A percentile compares a stretch with the other conserved stretches of the same genome.
These are phyloP conservation scores for Talaromyces sp. DNA, from an alignment of 2,329 filamentous ascomycete species.

Conservation along the genomic window DNA sequence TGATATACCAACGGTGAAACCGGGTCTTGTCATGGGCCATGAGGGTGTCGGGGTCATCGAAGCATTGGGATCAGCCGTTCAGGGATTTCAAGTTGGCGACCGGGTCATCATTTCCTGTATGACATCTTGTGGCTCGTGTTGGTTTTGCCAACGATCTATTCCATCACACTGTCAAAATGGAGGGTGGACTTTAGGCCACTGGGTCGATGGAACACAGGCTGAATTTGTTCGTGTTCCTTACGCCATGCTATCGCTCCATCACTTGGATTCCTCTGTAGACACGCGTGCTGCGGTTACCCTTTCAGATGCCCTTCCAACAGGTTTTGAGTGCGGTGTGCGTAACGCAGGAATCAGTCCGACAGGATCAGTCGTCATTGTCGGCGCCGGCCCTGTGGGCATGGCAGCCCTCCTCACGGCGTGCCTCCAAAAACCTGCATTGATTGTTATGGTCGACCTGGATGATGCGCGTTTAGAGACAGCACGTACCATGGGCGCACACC, in stretches of 20 bases:
- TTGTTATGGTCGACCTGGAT: slow-evolving; percentile 56
- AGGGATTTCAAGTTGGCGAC: slow-evolving; percentile 51
- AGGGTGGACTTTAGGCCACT: slow-evolving; percentile 57
- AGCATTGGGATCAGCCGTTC: slow-evolving; percentile 47
- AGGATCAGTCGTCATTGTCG: slow-evolving; percentile 54
- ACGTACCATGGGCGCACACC: slow-evolving; percentile 50
- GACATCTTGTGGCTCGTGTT: slow-evolving; percentile 52
- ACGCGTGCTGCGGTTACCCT: slow-evolving; percentile 47
- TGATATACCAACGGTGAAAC: slow-evolving; percentile 50
- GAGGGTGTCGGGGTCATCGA: slow-evolving; percentile 55
- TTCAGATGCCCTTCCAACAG: slow-evolving; percentile 59
- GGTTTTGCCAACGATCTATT: slow-evolving; percentile 53
- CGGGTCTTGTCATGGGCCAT: slow-evolving; percentile 53
- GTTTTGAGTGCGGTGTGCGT: slow-evolving; percentile 55
- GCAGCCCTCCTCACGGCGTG: slow-evolving; percentile 55
- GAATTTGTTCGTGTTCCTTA: slow-evolving; percentile 56
- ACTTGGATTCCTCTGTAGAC: slow-evolving; percentile 45
- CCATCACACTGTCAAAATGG: slow-evolving; percentile 54
- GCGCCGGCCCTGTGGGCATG: slow-evolving; percentile 58
- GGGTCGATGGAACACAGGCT: slow-evolving; percentile 56
- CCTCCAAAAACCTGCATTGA: slow-evolving; percentile 53
- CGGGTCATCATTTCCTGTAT: slow-evolving; percentile 55
- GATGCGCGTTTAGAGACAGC: slow-evolving; percentile 50
- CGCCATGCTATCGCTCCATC: slow-evolving; percentile 51
- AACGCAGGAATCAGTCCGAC: slow-evolving; percentile 55